These are phyloP conservation scores for Podaxis pistillaris DNA, from an alignment of 768 basidiomycete species.

Conservation along the genomic window DNA sequence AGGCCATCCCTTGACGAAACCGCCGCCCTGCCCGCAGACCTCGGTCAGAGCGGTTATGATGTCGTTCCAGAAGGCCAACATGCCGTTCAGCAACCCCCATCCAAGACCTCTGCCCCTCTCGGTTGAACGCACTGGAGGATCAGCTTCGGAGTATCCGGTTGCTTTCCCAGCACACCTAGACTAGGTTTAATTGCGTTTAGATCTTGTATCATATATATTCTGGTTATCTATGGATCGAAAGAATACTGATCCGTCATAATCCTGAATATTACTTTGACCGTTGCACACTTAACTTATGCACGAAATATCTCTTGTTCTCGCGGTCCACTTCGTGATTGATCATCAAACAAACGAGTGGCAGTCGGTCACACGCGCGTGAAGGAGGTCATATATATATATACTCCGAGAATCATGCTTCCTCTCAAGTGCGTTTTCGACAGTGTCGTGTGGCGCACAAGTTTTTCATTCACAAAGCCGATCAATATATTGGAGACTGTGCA, in stretches of 20 bases:
- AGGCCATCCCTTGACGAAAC: conserved; percentile 68
- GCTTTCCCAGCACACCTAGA: not conserved
- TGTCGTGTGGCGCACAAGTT: not conserved
- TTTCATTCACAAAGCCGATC: not conserved
- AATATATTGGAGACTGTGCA: not conserved
- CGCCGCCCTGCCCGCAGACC: conserved; percentile 74
- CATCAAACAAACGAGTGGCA: not conserved
- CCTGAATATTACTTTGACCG: not conserved
- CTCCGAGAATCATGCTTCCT: not conserved
- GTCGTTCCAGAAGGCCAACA: conserved; percentile 60
- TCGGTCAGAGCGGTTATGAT: conserved; percentile 84
- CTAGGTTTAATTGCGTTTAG: not conserved
- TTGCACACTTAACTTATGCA: not conserved
- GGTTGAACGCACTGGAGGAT: conserved; percentile 9
- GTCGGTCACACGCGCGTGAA: not conserved
- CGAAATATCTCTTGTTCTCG: not conserved
- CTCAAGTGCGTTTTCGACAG: not conserved
- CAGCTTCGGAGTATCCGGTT: not conserved
- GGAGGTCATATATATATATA: not conserved
- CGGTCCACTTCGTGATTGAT: not conserved
- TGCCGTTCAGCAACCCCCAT: conserved; percentile 19
- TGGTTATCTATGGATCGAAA: not conserved
- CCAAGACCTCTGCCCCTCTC: not conserved
- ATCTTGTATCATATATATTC: not conserved
- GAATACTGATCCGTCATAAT: conserved; percentile 7